phyloP scores from a whole-genome alignment of 177 flowering plant species.

The Telopea speciosissima region DNA sequence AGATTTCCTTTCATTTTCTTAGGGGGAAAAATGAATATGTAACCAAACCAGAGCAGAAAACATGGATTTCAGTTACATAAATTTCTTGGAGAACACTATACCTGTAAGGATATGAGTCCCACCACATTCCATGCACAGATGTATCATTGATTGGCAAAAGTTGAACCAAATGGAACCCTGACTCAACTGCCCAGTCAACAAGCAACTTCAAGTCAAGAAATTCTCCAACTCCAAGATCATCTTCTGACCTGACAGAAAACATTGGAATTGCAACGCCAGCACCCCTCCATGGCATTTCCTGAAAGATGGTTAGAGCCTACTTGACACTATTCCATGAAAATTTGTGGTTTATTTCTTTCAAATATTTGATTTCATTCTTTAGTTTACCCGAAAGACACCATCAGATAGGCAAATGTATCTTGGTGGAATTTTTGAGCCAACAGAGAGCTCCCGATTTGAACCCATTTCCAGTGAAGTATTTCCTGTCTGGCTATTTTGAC shows the following conservation, averaged over 20 bases:
- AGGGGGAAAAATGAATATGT: no score
- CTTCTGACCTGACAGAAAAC: constrained; percentile 89
- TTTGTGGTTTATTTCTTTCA: background rate
- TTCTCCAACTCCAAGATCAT: constrained; percentile 95
- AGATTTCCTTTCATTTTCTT: no score
- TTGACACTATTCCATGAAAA: background rate
- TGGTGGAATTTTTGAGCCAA: constrained; percentile 40
- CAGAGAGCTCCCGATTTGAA: constrained; percentile 46
- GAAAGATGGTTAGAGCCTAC: background rate
- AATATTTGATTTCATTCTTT: constrained; percentile 1
- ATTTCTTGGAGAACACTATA: constrained; percentile 17
- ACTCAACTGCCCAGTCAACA: constrained; percentile 87
- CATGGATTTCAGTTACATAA: background rate
- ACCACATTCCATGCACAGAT: constrained; percentile 96
- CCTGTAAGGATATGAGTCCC: constrained; percentile 99
- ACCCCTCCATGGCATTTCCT: constrained; percentile 98
- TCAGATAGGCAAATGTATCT: constrained; percentile 63
- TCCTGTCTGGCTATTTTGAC: constrained; percentile 48
- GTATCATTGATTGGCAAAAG: constrained; percentile 98
- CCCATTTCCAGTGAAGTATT: constrained; percentile 56
- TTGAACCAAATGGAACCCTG: constrained; percentile 94
- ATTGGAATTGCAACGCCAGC: constrained; percentile 93
- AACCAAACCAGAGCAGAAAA: background rate
- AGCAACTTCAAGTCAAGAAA: constrained; percentile 91
- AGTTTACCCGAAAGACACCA: constrained; percentile 75